phyloP scores from a whole-genome alignment of 345 rosid species.

The Citrus cavaleriei region DNA sequence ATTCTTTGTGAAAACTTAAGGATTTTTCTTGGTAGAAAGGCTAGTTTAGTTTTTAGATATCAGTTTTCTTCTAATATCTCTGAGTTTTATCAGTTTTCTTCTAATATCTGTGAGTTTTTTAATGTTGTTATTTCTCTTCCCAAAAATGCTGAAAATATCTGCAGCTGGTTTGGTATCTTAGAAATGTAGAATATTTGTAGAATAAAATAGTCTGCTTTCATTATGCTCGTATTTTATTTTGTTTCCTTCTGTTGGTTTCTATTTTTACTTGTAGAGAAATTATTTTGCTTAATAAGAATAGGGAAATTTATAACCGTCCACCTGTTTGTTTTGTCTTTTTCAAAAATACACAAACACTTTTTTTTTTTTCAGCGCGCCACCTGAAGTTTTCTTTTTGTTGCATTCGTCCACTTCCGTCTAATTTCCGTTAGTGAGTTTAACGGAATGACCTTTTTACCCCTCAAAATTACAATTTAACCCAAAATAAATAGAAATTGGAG shows the following conservation, averaged over 20 bases:
- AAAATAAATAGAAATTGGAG: too few relatives aligned
- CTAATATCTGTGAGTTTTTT: not conserved
- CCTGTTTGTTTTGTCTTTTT: too few relatives aligned
- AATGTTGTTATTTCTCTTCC: not conserved
- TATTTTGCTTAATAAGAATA: not conserved
- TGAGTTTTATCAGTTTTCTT: not conserved
- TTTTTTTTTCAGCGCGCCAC: too few relatives aligned
- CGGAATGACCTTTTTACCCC: too few relatives aligned
- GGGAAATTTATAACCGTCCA: too few relatives aligned
- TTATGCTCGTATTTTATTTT: not conserved
- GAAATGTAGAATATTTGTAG: not conserved
- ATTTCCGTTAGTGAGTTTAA: too few relatives aligned
- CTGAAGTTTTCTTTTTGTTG: too few relatives aligned
- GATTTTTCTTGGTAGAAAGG: not conserved
- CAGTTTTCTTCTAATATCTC: not conserved
- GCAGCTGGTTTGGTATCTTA: not conserved
- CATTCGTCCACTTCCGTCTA: too few relatives aligned
- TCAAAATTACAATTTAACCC: too few relatives aligned
- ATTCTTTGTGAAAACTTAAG: not conserved
- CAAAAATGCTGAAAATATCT: not conserved
- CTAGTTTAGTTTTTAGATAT: not conserved
- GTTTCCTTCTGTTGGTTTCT: not conserved
- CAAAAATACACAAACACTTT: too few relatives aligned
- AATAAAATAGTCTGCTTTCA: not conserved
- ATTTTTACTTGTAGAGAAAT: not conserved